Evolutionary conservation across 2,329 filamentous ascomycete genomes (phyloP).

Genomic region (Beauveria scarabaeidicola): DNA sequence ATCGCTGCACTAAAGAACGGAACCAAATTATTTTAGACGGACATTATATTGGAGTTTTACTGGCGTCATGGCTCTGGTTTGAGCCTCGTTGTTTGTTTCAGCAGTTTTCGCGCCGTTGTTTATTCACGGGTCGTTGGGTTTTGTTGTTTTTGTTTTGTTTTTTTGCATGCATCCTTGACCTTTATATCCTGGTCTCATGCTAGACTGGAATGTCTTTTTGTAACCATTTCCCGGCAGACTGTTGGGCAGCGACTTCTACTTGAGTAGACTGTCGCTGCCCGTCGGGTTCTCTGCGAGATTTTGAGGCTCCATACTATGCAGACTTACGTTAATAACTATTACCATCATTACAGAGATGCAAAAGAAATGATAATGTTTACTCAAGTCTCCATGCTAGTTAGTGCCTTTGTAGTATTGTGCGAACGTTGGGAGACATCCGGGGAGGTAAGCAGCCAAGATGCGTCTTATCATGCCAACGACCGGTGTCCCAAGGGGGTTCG

Average conservation of each 20-base stretch:
- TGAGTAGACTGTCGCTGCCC: neutral
- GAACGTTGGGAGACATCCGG: no score
- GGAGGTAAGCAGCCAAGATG: no score
- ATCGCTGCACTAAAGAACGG: neutral
- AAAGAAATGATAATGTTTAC: neutral
- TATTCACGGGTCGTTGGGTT: neutral
- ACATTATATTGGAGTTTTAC: neutral
- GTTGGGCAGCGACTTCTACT: neutral
- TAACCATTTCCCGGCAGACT: neutral
- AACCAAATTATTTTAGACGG: neutral
- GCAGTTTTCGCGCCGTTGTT: neutral
- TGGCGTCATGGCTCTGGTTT: neutral
- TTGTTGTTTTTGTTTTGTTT: neutral
- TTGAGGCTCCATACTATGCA: neutral
- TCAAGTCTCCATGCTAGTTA: no score
- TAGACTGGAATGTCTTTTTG: neutral
- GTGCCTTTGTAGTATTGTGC: no score
- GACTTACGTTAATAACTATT: neutral
- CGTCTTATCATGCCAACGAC: no score
- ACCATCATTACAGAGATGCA: neutral
- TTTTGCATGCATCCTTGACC: neutral
- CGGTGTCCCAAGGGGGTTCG: no score
- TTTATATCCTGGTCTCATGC: neutral
- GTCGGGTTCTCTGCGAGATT: neutral
- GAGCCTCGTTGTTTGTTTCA: neutral